These are phyloP conservation scores for Echites panduratus DNA, from an alignment of 257 asterid species.

Conservation along the genomic window DNA sequence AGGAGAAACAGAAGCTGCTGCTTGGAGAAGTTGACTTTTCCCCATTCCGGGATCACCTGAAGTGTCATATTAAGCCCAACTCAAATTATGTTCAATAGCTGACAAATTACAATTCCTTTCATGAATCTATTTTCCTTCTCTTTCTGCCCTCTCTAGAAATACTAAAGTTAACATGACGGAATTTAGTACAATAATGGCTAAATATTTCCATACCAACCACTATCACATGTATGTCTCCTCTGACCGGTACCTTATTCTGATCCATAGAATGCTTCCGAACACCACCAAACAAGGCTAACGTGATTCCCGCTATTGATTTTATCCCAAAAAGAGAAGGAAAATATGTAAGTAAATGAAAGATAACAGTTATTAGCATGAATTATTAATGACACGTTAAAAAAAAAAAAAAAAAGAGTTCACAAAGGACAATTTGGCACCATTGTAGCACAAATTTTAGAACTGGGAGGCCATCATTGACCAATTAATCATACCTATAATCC, in stretches of 20 bases:
- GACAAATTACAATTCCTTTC: background rate
- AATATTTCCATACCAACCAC: conserved; percentile 60
- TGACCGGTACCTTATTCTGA: conserved; percentile 96
- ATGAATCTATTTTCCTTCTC: background rate
- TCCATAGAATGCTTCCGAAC: conserved; percentile 91
- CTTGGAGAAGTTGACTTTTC: conserved; percentile 95
- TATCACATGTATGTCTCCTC: conserved; percentile 93
- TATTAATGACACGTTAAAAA: background rate
- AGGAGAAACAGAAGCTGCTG: conserved; percentile 97
- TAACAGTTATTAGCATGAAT: background rate
- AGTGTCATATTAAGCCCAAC: background rate
- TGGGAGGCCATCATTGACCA: too few species aligned
- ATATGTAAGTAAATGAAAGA: background rate
- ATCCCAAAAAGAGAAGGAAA: conserved; percentile 15
- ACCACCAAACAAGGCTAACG: conserved; percentile 82
- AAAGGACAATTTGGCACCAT: too few species aligned
- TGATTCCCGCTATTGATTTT: conserved; percentile 75
- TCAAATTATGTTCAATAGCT: background rate
- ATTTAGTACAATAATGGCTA: conserved; percentile 5
- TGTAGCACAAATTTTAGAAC: too few species aligned
- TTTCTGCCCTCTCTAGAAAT: conserved; percentile 3
- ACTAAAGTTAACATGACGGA: background rate
- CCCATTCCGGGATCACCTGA: conserved; percentile 98
- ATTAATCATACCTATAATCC: too few species aligned
- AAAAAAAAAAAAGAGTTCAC: too few species aligned